phyloP scores from a whole-genome alignment of 768 basidiomycete species.

The Lentinula edodes region DNA sequence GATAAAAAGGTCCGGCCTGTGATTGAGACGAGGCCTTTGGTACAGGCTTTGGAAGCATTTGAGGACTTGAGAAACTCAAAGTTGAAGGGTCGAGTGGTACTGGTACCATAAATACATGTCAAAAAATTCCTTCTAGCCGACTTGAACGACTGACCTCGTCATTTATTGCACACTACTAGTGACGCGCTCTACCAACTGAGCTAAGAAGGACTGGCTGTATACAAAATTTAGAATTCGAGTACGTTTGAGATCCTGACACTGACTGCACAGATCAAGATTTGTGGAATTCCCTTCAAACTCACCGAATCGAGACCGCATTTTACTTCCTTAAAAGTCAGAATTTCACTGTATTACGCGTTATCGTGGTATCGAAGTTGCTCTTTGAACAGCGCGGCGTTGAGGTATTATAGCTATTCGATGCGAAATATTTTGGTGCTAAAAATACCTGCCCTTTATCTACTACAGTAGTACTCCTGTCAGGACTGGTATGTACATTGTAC shows the following conservation, averaged over 20 bases:
- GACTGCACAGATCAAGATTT: too few species aligned
- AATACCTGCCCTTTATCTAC: neutral
- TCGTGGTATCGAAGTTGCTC: too few species aligned
- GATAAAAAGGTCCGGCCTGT: neutral
- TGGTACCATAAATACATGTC: neutral
- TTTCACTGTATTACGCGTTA: too few species aligned
- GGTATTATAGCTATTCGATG: neutral
- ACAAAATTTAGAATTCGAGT: too few species aligned
- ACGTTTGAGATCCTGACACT: too few species aligned
- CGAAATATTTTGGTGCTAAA: neutral
- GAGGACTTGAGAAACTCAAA: neutral
- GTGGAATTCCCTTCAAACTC: too few species aligned
- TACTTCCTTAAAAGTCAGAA: too few species aligned
- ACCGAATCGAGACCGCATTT: too few species aligned
- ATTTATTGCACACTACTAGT: constrained; percentile 5
- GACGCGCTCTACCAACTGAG: constrained; percentile 11
- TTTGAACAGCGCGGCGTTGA: neutral
- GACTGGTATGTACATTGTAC: too few species aligned
- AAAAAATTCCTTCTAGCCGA: constrained; percentile 1
- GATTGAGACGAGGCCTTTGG: neutral
- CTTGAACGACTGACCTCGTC: constrained; percentile 5
- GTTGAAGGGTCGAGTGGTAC: neutral
- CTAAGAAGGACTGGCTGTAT: too few species aligned
- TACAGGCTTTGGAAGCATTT: neutral
- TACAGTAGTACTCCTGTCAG: neutral